Conservation (phyloP, 495 filamentous ascomycete genomes). For the Articulospora tetracladia region DNA sequence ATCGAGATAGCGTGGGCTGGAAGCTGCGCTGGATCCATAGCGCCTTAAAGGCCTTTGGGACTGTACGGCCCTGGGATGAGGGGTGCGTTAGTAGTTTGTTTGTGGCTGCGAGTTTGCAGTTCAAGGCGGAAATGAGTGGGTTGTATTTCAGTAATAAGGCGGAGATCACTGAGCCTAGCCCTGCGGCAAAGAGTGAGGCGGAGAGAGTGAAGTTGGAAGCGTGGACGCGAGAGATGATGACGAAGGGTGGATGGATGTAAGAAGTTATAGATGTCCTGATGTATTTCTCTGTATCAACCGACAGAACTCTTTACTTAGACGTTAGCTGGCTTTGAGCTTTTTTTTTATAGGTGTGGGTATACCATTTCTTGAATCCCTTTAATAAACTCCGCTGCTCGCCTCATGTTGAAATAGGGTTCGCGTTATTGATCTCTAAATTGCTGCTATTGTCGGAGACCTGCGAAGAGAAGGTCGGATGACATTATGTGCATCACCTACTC, state of each 20-base stretch:
- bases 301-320: too few relatives aligned
- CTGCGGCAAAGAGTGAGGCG: constrained; percentile 20
- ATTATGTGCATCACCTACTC: too few relatives aligned
- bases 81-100: background rate
- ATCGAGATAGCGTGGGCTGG: background rate
- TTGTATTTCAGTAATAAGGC: background rate
- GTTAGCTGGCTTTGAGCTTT: too few relatives aligned
- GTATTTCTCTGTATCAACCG: too few relatives aligned
- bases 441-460: too few relatives aligned
- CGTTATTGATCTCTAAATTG: too few relatives aligned
- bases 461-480: too few relatives aligned
- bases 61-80: background rate
- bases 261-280: too few relatives aligned
- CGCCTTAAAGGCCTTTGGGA: background rate
- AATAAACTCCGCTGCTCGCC: too few relatives aligned
- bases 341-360: too few relatives aligned
- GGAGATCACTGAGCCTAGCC: constrained; percentile 11
- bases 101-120: background rate
- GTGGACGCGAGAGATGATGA: constrained; percentile 27
- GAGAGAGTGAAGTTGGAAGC: constrained; percentile 30
- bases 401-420: too few relatives aligned
- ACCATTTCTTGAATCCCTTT: too few relatives aligned
- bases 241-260: constrained; percentile 29
- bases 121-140: background rate
- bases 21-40: background rate